phyloP scores from a whole-genome alignment of 805 yeast genomes.

The Kuraishia floccosa region DNA sequence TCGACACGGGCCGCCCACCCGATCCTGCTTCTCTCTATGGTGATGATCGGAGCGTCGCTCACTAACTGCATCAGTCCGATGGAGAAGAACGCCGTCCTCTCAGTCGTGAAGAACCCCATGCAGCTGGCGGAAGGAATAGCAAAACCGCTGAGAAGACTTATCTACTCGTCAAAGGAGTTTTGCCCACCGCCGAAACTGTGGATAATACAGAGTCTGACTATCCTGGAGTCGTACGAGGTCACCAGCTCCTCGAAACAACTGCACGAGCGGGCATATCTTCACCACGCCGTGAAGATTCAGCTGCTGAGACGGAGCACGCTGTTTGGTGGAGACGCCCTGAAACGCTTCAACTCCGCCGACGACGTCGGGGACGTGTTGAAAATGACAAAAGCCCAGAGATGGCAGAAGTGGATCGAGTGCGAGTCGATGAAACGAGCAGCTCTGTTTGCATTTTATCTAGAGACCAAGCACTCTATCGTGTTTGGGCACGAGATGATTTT shows the following conservation, averaged over 20 bases:
- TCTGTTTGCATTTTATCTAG: conserved; percentile 65
- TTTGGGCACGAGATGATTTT: conserved; percentile 55
- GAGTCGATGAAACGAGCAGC: conserved; percentile 68
- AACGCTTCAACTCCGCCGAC: conserved; percentile 10
- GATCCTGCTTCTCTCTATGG: conserved; percentile 40
- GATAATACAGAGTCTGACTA: conserved; percentile 34
- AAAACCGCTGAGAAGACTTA: conserved; percentile 28
- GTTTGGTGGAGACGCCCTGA: conserved; percentile 28
- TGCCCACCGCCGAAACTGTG: conserved; percentile 34
- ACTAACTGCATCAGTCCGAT: no score
- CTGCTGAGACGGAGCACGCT: conserved; percentile 35
- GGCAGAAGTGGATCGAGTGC: conserved; percentile 60
- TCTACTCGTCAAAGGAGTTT: conserved; percentile 32
- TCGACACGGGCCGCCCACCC: conserved; percentile 39
- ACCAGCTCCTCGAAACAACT: conserved; percentile 27
- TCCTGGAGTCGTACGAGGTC: conserved; percentile 37
- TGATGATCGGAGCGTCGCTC: conserved; percentile 35
- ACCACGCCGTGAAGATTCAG: conserved; percentile 41
- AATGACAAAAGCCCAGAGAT: conserved; percentile 11
- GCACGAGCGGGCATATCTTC: conserved; percentile 40
- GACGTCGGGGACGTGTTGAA: neutral
- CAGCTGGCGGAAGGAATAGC: conserved; percentile 24
- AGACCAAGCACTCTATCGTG: conserved; percentile 59
- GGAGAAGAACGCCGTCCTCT: no score
- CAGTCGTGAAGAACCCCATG: conserved; percentile 1